Percentiles rank a stretch among this genome's conserved stretches.
phyloP scores from a whole-genome alignment of 2,329 filamentous ascomycete species.

The Ilyonectria mors-panacis region DNA sequence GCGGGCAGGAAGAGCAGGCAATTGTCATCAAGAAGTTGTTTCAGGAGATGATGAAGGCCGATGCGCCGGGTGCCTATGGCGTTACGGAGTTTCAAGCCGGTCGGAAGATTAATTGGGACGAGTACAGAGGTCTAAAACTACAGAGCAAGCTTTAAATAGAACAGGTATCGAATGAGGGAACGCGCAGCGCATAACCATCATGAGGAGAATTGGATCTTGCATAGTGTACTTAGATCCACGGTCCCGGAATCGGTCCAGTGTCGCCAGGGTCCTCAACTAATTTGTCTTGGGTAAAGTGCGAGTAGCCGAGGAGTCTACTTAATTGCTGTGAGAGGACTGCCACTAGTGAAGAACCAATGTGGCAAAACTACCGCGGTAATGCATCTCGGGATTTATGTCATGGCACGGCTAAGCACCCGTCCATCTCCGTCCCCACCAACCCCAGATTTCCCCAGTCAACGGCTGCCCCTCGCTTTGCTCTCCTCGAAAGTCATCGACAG shows the following conservation, averaged over 20 bases:
- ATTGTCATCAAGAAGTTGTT: slow-evolving; percentile 33
- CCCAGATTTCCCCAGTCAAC: slow-evolving; percentile 12
- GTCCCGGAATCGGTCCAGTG: too few relatives aligned
- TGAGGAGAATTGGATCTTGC: background rate
- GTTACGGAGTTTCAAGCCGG: slow-evolving; percentile 39
- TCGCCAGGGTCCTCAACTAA: too few relatives aligned
- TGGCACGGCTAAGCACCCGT: background rate
- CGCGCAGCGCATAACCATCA: background rate
- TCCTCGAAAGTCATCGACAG: background rate
- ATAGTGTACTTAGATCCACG: background rate
- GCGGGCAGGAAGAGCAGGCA: slow-evolving; percentile 20
- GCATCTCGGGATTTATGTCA: too few relatives aligned
- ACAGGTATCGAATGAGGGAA: background rate
- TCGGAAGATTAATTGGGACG: slow-evolving; percentile 39
- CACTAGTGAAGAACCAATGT: too few relatives aligned
- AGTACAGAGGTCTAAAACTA: background rate
- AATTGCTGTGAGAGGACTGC: too few relatives aligned
- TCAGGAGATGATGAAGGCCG: slow-evolving; percentile 38
- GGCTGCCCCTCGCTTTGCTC: background rate
- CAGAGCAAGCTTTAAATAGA: slow-evolving; percentile 23
- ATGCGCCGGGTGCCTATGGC: slow-evolving; percentile 25
- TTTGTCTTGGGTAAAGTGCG: too few relatives aligned
- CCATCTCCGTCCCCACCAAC: background rate
- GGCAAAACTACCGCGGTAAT: too few relatives aligned
- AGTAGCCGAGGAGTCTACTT: too few relatives aligned